Evolutionary conservation across 169 alveolate genomes (phyloP).

Genomic region (Plasmodium ovale): DNA sequence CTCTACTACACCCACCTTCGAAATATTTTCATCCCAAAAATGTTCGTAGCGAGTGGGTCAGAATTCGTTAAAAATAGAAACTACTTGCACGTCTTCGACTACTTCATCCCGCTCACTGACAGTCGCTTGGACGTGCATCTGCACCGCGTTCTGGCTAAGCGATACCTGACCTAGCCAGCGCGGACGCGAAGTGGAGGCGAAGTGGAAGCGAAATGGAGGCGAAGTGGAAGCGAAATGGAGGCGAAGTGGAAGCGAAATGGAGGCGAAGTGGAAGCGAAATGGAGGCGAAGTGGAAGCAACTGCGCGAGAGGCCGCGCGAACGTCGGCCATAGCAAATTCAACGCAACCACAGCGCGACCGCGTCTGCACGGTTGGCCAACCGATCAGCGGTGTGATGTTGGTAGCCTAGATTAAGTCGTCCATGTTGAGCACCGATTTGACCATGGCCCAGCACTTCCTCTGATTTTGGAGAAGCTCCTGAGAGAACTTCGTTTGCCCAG

Average conservation of each 20-base stretch:
- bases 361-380: too few relatives aligned
- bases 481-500: constrained; percentile 81
- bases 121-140: constrained; percentile 46
- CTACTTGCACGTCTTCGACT: constrained; percentile 82
- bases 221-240: too few relatives aligned
- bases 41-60: constrained; percentile 78
- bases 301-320: too few relatives aligned
- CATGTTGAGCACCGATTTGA: constrained; percentile 66
- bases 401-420: constrained; percentile 20
- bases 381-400: too few relatives aligned
- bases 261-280: too few relatives aligned
- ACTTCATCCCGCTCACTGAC: constrained; percentile 81
- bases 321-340: too few relatives aligned
- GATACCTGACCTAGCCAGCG: constrained; percentile 9
- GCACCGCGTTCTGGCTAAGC: constrained; percentile 64
- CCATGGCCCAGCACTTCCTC: constrained; percentile 81
- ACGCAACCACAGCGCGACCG: too few relatives aligned
- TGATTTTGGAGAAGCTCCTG: constrained; percentile 79
- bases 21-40: constrained; percentile 83
- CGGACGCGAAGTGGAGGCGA: too few relatives aligned
- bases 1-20: constrained; percentile 79
- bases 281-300: too few relatives aligned
- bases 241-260: too few relatives aligned
- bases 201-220: too few relatives aligned
- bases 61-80: constrained; percentile 79